phyloP scores from a whole-genome alignment of 768 basidiomycete genomes.

The Rhodotorula toruloides region DNA sequence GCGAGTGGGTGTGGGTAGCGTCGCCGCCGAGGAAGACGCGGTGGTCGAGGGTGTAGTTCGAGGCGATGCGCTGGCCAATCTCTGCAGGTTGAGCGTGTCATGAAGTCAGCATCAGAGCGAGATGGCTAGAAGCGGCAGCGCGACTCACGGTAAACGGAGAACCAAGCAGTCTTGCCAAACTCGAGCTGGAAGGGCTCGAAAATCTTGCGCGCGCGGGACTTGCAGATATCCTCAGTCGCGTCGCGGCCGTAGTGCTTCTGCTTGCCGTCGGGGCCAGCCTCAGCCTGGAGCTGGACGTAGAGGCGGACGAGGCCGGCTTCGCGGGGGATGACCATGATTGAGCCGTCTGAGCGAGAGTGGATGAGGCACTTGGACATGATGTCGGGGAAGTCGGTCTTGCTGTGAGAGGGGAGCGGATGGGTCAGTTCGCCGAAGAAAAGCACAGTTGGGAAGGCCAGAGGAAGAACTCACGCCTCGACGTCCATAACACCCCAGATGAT shows the following conservation, averaged over 20 bases:
- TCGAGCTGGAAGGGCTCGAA: constrained; percentile 42
- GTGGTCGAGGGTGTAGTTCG: constrained; percentile 43
- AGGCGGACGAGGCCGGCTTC: constrained; percentile 39
- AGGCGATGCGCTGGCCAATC: constrained; percentile 44
- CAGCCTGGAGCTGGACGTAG: constrained; percentile 42
- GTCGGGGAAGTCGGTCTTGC: constrained; percentile 68
- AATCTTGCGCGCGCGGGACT: constrained; percentile 42
- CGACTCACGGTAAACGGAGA: constrained; percentile 41
- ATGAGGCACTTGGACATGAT: constrained; percentile 54
- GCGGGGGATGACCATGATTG: constrained; percentile 67
- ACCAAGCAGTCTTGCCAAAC: constrained; percentile 44
- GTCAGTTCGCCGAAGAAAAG: constrained; percentile 17
- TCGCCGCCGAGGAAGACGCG: constrained; percentile 43
- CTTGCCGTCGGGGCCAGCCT: constrained; percentile 34
- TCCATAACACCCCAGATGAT: constrained; percentile 58
- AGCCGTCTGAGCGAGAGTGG: constrained; percentile 57
- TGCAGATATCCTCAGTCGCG: constrained; percentile 42
- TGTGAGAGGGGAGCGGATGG: constrained; percentile 47
- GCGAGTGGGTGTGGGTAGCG: constrained; percentile 43
- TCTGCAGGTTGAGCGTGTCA: not conserved
- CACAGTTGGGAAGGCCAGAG: not conserved
- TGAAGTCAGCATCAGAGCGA: not conserved
- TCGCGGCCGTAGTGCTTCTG: constrained; percentile 35
- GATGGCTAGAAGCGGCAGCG: too few relatives aligned
- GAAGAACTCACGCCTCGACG: not conserved